These are phyloP conservation scores for Catenaria anguillulae DNA, from an alignment of 371 early-diverging fungal species.

Conservation along the genomic window DNA sequence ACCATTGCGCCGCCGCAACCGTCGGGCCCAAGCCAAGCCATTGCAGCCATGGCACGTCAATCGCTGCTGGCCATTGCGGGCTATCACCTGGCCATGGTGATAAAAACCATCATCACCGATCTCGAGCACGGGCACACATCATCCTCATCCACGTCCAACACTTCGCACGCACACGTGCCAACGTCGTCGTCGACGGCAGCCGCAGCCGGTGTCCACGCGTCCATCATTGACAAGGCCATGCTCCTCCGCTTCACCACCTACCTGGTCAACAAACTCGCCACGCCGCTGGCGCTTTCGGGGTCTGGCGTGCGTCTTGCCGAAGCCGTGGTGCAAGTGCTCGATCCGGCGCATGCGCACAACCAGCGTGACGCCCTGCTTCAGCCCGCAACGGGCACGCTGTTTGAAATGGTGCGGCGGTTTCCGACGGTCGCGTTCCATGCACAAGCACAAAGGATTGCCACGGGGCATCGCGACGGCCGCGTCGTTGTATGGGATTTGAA, in stretches of 20 bases:
- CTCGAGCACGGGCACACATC: conserved; percentile 41
- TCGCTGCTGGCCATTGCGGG: conserved; percentile 59
- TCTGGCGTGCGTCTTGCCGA: conserved; percentile 51
- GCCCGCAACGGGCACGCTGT: conserved; percentile 51
- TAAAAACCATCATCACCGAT: conserved; percentile 57
- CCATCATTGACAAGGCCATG: conserved; percentile 30
- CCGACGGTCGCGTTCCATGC: conserved; percentile 62
- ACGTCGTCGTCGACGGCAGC: background rate
- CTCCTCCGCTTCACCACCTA: conserved; percentile 51
- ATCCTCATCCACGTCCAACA: no score
- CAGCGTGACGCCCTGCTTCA: conserved; percentile 53
- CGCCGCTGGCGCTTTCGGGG: background rate
- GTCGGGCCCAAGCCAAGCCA: no score
- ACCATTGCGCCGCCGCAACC: background rate
- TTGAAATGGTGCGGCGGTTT: conserved; percentile 60
- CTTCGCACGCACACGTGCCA: no score
- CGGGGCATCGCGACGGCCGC: conserved; percentile 66
- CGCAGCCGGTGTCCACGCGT: conserved; percentile 9
- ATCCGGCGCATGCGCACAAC: conserved; percentile 66
- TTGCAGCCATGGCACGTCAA: conserved; percentile 43
- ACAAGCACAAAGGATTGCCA: conserved; percentile 54
- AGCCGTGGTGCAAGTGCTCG: conserved; percentile 64
- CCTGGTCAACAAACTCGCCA: conserved; percentile 50
- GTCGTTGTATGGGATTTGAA: conserved; percentile 62
- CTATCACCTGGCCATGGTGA: conserved; percentile 49